Base-by-base conservation (phyloP, 257 asterid species). In the Anisodus tanguticus region DNA sequence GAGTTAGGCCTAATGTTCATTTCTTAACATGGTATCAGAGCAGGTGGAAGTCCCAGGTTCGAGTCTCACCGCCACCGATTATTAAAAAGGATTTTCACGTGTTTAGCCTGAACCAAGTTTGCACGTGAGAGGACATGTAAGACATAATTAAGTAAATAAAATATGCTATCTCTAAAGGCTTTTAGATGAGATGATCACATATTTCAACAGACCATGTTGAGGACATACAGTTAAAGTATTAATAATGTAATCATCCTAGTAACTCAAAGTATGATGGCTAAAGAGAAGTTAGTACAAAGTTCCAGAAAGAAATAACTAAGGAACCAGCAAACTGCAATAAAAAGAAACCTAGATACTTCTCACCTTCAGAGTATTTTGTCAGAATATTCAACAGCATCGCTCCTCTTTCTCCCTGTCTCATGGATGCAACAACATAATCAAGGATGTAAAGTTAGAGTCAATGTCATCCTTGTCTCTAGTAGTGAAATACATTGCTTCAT, bases 341-440 rank as follows among this genome's bases (percentile, higher is more conserved):
- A 26, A 76, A 76, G 63, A 26, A 76, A 76, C 41, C 81, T 22
- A 22, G 81, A 76, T 49, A 53, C 81, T 53, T 53, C 81, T 76
- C 47, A 96, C 99, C 99, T 86, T 97, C 99, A 7, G 94, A 88
- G 84, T 95, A 97, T 86, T 93, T 97, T 4, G 99, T 92, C 83
- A 97, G 92, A 89, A 97, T 90, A 87, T 91, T 95, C 41, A 97
- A 93, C 53, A 97, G 87, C 43, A 97, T 88, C 74, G 97, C 97
- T 54, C 98, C 98, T 87, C 91, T 95, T 83, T 94, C 98, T 84
- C 95, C 97, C 99, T 76, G 81, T 51, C 26, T 26, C 81, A 53
- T 76, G 63, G 45, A 76, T 53, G 64, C 64, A 76, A 76, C 81
- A 76, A 76, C 63, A 76, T 76, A 76, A 76, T 71, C 79, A 71